Evolutionary conservation across 2,329 filamentous ascomycete genomes (phyloP).

Genomic region (Macrophomina phaseolina): DNA sequence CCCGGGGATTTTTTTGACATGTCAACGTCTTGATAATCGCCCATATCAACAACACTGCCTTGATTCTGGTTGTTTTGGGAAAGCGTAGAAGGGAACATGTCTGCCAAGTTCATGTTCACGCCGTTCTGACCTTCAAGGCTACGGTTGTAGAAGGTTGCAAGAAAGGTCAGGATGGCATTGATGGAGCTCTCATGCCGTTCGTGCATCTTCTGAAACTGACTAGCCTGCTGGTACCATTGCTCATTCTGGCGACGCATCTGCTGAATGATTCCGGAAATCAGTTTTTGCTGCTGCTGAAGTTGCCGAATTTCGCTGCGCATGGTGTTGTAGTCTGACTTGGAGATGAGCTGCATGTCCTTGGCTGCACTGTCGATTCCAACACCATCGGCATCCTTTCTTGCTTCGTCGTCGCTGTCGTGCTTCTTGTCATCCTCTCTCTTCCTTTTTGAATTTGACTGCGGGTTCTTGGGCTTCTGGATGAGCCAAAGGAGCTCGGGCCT

Average conservation of each 20-base stretch:
- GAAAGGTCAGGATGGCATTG: slow-evolving; percentile 96
- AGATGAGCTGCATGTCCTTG: slow-evolving; percentile 57
- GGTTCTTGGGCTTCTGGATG: slow-evolving; percentile 91
- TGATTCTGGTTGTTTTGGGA: slow-evolving; percentile 57
- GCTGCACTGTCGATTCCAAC: slow-evolving; percentile 33
- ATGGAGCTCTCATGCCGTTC: slow-evolving; percentile 98
- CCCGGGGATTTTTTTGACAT: slow-evolving; percentile 40
- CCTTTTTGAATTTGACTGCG: slow-evolving; percentile 55
- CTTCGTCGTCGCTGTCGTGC: slow-evolving; percentile 74
- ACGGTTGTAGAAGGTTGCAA: slow-evolving; percentile 95
- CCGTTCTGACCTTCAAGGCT: slow-evolving; percentile 83
- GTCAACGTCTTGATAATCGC: slow-evolving; percentile 55
- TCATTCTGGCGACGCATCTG: slow-evolving; percentile 85
- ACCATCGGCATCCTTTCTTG: slow-evolving; percentile 48
- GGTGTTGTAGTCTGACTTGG: slow-evolving; percentile 74
- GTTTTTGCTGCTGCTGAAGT: slow-evolving; percentile 82
- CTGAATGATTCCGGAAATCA: slow-evolving; percentile 82
- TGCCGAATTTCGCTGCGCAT: slow-evolving; percentile 81
- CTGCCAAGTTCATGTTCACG: slow-evolving; percentile 81
- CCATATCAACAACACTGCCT: slow-evolving; percentile 67
- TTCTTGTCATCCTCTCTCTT: slow-evolving; percentile 66
- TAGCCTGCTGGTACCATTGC: slow-evolving; percentile 84
- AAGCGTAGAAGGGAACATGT: slow-evolving; percentile 75
- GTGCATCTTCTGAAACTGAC: slow-evolving; percentile 88
- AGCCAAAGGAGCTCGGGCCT: slow-evolving; percentile 93